Conservation (phyloP, 345 rosid genomes). For the Camelina laxa region DNA sequence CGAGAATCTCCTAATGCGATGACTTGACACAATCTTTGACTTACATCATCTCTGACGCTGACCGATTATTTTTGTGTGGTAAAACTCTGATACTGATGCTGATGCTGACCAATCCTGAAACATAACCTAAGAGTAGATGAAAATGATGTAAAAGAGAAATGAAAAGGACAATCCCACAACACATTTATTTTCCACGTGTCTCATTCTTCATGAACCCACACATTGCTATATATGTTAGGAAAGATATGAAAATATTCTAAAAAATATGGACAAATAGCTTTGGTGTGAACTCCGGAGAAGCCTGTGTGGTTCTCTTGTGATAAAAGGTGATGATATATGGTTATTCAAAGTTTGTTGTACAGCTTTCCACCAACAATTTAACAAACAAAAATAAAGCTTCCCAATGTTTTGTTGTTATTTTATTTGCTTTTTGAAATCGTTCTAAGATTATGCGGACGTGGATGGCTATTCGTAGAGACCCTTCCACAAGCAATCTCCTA, state of each 20-base stretch:
- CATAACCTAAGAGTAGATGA: conserved; percentile 36
- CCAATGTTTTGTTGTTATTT: not conserved
- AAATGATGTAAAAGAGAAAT: conserved; percentile 28
- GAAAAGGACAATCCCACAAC: conserved; percentile 31
- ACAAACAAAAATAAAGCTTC: conserved; percentile 28
- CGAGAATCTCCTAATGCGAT: conserved; percentile 28
- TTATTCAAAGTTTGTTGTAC: conserved; percentile 47
- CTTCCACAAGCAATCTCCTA: conserved; percentile 38
- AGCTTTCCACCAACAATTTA: conserved; percentile 45
- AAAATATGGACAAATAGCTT: conserved; percentile 28
- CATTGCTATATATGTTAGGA: not conserved
- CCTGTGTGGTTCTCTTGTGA: conserved; percentile 36
- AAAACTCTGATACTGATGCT: not conserved
- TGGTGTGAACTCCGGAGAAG: conserved; percentile 40
- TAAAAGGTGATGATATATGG: conserved; percentile 5
- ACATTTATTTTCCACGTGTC: conserved; percentile 36
- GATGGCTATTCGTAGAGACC: conserved; percentile 25
- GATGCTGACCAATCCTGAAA: conserved; percentile 35
- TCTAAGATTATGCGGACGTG: conserved; percentile 26
- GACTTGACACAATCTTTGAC: conserved; percentile 44
- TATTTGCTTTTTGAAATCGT: not conserved
- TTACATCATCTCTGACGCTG: conserved; percentile 25
- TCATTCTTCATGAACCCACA: conserved; percentile 17
- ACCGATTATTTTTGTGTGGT: not conserved
- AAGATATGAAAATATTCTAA: not conserved